These are phyloP conservation scores for Geosmithia flava DNA, from an alignment of 2,329 filamentous ascomycete species.

Conservation along the genomic window DNA sequence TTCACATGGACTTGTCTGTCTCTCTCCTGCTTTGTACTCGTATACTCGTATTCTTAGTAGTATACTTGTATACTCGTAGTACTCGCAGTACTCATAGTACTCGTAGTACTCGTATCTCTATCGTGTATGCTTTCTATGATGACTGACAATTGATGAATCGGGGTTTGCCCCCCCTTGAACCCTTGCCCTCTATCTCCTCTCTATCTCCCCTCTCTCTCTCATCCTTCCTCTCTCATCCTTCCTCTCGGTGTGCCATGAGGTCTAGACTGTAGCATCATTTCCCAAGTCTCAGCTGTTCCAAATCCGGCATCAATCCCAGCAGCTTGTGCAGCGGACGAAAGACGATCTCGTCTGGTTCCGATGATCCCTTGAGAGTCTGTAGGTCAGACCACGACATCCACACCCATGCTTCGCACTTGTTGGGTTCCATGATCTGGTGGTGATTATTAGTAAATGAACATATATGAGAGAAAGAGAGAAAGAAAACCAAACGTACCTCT, in stretches of 20 bases:
- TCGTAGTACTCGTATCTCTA: too few relatives aligned
- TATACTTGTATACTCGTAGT: too few relatives aligned
- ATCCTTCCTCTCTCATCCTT: neutral
- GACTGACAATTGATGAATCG: too few relatives aligned
- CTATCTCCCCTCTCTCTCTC: neutral
- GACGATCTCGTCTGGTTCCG: constrained; percentile 8
- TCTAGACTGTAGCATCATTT: neutral
- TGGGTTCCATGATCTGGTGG: constrained; percentile 26
- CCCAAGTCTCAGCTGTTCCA: constrained; percentile 8
- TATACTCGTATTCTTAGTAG: too few relatives aligned
- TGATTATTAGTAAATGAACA: neutral
- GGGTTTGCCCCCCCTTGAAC: too few relatives aligned
- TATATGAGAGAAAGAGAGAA: neutral
- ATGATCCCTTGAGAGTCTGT: constrained; percentile 11
- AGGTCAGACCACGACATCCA: constrained; percentile 35
- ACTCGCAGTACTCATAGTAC: too few relatives aligned
- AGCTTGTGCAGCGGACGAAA: constrained; percentile 20
- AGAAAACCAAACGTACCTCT: constrained; percentile 29
- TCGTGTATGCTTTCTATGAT: too few relatives aligned
- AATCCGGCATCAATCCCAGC: constrained; percentile 9
- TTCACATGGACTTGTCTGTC: too few relatives aligned
- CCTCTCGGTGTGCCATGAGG: neutral
- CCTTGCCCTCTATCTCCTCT: too few relatives aligned
- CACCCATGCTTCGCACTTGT: constrained; percentile 38
- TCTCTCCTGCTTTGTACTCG: too few relatives aligned